Evolutionary conservation across 2,329 filamentous ascomycete genomes (phyloP).

Genomic region (Pseudogymnoascus sp.): DNA sequence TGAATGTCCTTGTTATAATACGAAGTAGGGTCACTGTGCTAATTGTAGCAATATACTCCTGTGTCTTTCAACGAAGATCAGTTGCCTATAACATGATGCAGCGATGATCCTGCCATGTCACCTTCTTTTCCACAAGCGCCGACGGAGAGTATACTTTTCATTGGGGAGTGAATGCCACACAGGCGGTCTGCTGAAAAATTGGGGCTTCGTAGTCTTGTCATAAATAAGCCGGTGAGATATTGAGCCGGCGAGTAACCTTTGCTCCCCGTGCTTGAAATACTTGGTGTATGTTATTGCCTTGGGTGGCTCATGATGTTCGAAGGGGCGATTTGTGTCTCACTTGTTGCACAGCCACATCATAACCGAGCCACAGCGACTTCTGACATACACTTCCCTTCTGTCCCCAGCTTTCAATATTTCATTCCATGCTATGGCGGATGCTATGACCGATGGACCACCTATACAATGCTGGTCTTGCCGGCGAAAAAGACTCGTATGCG

Average conservation of each 20-base stretch:
- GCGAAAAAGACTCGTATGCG: slow-evolving; percentile 1
- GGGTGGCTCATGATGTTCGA: neutral
- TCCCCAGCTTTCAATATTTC: neutral
- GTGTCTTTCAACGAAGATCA: neutral
- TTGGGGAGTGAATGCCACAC: neutral
- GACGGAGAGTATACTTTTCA: neutral
- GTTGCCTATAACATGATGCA: neutral
- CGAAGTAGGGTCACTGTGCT: neutral
- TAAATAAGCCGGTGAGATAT: neutral
- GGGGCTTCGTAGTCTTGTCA: neutral
- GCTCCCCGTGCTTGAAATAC: neutral
- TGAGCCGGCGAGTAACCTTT: neutral
- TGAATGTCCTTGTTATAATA: neutral
- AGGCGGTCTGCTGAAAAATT: neutral
- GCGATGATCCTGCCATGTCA: neutral
- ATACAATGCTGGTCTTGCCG: slow-evolving; percentile 2
- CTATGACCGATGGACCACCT: neutral
- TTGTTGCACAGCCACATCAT: neutral
- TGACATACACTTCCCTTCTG: neutral
- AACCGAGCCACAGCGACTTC: neutral
- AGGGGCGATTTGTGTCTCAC: neutral
- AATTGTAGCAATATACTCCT: neutral
- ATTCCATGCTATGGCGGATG: neutral
- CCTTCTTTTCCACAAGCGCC: neutral
- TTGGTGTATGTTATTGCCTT: neutral